A percentile compares a stretch with the other conserved stretches of the same genome.
Evolutionary conservation across 257 asterid genomes (phyloP).

Genomic region (Cynanchum wilfordii): DNA sequence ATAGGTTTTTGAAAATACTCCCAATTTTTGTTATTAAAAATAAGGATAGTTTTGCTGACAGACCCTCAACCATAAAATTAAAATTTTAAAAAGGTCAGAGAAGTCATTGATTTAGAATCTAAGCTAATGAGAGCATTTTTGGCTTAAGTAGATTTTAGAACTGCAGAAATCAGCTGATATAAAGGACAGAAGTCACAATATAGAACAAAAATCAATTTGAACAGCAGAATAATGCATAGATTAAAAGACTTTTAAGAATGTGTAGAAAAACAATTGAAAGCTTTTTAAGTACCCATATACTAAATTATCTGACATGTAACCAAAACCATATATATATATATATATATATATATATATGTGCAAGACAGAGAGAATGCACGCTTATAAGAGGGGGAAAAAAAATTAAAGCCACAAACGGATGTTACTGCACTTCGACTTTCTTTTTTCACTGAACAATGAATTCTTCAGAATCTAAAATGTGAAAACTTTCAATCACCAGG

Average conservation of each 20-base stretch:
- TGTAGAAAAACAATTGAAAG: background rate
- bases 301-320: background rate
- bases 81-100: background rate
- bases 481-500: background rate
- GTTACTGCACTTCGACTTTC: background rate
- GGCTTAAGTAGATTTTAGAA: background rate
- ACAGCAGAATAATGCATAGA: background rate
- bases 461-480: background rate
- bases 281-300: background rate
- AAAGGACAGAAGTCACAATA: background rate
- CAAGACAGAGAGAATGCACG: background rate
- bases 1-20: background rate
- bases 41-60: background rate
- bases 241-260: background rate
- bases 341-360: background rate
- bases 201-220: background rate
- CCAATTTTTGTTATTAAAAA: background rate
- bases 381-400: background rate
- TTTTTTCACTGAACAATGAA: background rate
- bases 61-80: background rate
- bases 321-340: background rate
- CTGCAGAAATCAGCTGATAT: background rate
- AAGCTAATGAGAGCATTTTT: background rate
- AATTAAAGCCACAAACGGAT: background rate
- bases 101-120: background rate